Evolutionary conservation across 2,329 filamentous ascomycete genomes (phyloP), one percentile per base, ranked within the genome.

Genomic region (Ophiostoma montium): DNA sequence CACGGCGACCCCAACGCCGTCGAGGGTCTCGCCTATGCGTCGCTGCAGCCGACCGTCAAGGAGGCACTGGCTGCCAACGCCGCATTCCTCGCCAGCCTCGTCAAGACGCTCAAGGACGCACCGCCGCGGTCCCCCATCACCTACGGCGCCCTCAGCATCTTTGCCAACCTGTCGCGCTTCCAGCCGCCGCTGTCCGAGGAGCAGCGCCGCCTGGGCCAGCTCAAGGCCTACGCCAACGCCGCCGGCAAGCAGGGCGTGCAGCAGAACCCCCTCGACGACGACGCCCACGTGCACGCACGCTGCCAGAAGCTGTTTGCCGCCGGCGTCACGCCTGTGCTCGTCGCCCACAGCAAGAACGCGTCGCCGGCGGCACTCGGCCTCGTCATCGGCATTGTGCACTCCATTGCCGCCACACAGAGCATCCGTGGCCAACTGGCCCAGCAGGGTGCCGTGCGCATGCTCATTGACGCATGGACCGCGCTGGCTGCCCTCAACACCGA

Each of bases 221-320:
- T 98, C 41, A 95, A 94, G 68, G 86, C 88, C 2, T 98, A 96
- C 59, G 92, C 92, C 13, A 86, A 94, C 60, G 84, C 87, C 1
- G 80, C 81, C 5, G 88, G 86, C 59, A 76, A 77, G 53, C 16
- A 35, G 31, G 0, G 19, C n/a, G 18, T 36, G 10, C 16, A 67
- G 72, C 3, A 69, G 75, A 78, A 89, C 59, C 76, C 78, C 8
- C 70, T 94, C 0, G 82, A 92, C 50, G 78, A 88, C 53, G 82
- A 94, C 50, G 71, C 81, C 2, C 79, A 85, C 55, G 88, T 94
- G 32, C 71, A 76, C 15, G 73, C 75, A 52, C 80, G 92, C 21
- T 95, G 90, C 63, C 79, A 76, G 60, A 75, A 74, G 11, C 74
- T 95, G 12, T 84, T 96, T 52, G 80, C 90, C 30, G 82, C 84